These are phyloP conservation scores for Rosa chinensis DNA, from an alignment of 306 rosid species.

Conservation along the genomic window DNA sequence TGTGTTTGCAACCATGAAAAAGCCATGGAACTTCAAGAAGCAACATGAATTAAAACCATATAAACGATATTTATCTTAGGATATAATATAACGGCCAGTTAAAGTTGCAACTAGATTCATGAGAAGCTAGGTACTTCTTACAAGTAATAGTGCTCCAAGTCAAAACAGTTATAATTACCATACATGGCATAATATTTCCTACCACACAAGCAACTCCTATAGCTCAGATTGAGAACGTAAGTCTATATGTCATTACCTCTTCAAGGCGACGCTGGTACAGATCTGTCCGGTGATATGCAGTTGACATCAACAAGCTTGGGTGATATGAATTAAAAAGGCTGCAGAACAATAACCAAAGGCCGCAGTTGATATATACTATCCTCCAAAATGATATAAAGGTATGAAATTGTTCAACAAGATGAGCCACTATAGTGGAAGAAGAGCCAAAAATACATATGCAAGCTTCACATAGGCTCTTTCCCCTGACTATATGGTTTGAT, in stretches of 20 bases:
- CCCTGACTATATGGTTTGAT: not conserved
- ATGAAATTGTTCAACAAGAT: not conserved
- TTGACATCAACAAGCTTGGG: constrained; percentile 90
- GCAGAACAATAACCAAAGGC: constrained; percentile 38
- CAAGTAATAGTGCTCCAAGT: not conserved
- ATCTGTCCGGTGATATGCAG: constrained; percentile 79
- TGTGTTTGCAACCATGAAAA: not conserved
- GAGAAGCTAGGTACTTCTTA: not conserved
- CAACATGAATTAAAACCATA: not conserved
- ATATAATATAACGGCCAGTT: not conserved
- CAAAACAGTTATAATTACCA: not conserved
- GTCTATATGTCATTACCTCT: constrained; percentile 50
- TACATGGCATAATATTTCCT: not conserved
- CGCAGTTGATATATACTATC: constrained; percentile 19
- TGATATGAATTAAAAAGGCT: constrained; percentile 81
- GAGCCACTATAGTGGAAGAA: not conserved
- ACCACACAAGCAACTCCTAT: constrained; percentile 3
- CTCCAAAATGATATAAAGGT: not conserved
- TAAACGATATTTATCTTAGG: not conserved
- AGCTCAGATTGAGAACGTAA: constrained; percentile 20
- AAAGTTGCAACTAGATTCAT: not conserved
- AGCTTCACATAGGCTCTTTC: not conserved
- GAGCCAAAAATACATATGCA: not conserved
- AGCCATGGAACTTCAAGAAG: not conserved
- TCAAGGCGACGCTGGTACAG: constrained; percentile 72